These are phyloP conservation scores for Serpula lacrymans DNA, from an alignment of 768 basidiomycete species.

Conservation along the genomic window DNA sequence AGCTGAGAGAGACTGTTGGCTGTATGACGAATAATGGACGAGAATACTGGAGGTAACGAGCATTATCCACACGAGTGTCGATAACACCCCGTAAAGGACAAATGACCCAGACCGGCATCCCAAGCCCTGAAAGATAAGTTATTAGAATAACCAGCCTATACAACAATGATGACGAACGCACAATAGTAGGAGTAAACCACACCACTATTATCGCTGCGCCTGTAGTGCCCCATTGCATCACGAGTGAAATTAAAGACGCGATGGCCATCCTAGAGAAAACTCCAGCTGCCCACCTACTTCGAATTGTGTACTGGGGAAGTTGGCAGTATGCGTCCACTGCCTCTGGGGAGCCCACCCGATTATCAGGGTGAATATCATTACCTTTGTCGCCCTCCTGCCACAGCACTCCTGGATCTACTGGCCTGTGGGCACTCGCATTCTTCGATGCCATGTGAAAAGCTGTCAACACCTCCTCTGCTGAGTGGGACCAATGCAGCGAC, in stretches of 20 bases:
- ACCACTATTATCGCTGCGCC: slow-evolving; percentile 23
- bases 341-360: slow-evolving; percentile 6
- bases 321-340: slow-evolving; percentile 12
- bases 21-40: neutral
- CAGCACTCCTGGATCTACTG: slow-evolving; percentile 8
- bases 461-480: neutral
- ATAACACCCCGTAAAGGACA: slow-evolving; percentile 15
- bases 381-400: neutral
- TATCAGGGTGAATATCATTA: slow-evolving; percentile 2
- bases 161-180: slow-evolving; percentile 6
- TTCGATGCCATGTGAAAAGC: slow-evolving; percentile 4
- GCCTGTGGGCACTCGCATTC: slow-evolving; percentile 4
- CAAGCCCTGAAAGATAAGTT: slow-evolving; percentile 3
- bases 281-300: slow-evolving; percentile 17
- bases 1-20: too few relatives aligned
- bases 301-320: neutral
- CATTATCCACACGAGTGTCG: slow-evolving; percentile 18
- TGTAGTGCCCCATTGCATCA: slow-evolving; percentile 31
- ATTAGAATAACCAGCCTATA: neutral
- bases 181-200: slow-evolving; percentile 29
- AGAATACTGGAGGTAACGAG: slow-evolving; percentile 12
- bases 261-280: slow-evolving; percentile 22
- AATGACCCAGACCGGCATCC: slow-evolving; percentile 21
- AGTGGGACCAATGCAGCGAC: slow-evolving; percentile 1
- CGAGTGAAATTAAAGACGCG: slow-evolving; percentile 27